Conservation (phyloP, 352 stramenopile species). For the Globisporangium abappressorium region DNA sequence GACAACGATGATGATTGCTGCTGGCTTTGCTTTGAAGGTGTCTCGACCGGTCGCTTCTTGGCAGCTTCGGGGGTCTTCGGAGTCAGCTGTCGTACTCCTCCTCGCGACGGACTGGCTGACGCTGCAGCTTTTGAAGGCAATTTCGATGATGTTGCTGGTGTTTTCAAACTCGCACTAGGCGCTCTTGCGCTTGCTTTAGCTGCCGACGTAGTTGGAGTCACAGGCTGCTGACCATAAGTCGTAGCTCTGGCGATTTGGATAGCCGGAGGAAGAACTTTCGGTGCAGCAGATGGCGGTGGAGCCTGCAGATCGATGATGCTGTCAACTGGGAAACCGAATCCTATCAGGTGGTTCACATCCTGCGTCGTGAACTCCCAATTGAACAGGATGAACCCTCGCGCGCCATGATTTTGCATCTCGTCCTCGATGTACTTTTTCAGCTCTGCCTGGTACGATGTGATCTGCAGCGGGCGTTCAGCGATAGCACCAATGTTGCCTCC, state of each 20-base stretch:
- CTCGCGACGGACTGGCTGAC: conserved; percentile 4
- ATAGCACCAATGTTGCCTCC: background rate
- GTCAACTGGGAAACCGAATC: conserved; percentile 42
- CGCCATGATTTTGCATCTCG: conserved; percentile 17
- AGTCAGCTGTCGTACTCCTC: background rate
- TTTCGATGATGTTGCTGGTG: background rate
- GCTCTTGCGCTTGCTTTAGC: background rate
- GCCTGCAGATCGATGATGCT: conserved; percentile 56
- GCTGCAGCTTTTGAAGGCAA: conserved; percentile 6
- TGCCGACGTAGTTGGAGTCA: conserved; percentile 9
- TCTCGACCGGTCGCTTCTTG: conserved; percentile 3
- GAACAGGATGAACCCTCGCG: conserved; percentile 51
- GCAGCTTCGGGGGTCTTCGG: conserved; percentile 14
- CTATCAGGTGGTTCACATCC: conserved; percentile 49
- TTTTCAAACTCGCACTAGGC: conserved; percentile 7
- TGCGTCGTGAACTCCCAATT: conserved; percentile 47
- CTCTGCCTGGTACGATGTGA: conserved; percentile 22
- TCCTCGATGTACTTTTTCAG: conserved; percentile 18
- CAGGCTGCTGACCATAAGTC: conserved; percentile 3
- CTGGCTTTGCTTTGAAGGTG: conserved; percentile 4
- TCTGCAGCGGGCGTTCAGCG: conserved; percentile 2
- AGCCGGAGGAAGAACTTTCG: conserved; percentile 1
- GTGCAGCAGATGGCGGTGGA: background rate
- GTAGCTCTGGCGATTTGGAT: background rate
- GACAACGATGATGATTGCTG: background rate